Percentiles rank a stretch among this genome's conserved stretches.
Conservation (phyloP, 139 green algal species). For the Auxenochlorella pyrenoidosa region DNA sequence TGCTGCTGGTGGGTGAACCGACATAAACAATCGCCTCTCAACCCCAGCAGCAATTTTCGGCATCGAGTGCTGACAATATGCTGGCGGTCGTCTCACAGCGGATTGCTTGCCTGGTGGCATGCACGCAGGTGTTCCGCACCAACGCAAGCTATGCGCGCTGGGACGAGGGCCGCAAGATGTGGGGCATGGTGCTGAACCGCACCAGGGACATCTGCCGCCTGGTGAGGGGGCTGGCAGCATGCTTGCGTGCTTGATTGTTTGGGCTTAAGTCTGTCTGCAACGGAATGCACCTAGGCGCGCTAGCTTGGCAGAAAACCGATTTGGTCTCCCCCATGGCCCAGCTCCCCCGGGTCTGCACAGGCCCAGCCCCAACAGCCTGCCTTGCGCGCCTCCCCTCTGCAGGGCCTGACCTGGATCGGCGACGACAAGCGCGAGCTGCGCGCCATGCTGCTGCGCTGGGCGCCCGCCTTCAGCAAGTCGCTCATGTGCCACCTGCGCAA, state of each 20-base stretch:
- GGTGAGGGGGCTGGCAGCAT: neutral
- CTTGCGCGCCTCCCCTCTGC: neutral
- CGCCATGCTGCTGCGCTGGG: slow-evolving; percentile 36
- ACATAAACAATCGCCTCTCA: no score
- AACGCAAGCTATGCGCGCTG: slow-evolving; percentile 41
- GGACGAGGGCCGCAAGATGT: slow-evolving; percentile 46
- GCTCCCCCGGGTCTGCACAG: no score
- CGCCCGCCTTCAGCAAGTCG: slow-evolving; percentile 22
- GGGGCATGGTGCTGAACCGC: slow-evolving; percentile 39
- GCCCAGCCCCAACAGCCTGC: no score
- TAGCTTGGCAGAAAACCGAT: no score
- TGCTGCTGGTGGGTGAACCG: slow-evolving; percentile 29
- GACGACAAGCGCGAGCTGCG: neutral
- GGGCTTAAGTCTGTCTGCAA: no score
- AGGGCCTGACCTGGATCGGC: neutral
- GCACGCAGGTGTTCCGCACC: slow-evolving; percentile 35
- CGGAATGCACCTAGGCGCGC: no score
- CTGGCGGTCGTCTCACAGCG: neutral
- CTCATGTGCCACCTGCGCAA: slow-evolving; percentile 40
- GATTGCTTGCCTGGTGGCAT: neutral
- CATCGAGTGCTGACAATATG: no score
- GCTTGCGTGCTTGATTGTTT: neutral
- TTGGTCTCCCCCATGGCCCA: no score
- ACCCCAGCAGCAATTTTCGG: no score
- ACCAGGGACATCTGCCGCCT: slow-evolving; percentile 27